Evolutionary conservation across 2,329 filamentous ascomycete species (phyloP), one percentile per base, ranked within the genome.

Genomic region (Aspergillus uvarum): DNA sequence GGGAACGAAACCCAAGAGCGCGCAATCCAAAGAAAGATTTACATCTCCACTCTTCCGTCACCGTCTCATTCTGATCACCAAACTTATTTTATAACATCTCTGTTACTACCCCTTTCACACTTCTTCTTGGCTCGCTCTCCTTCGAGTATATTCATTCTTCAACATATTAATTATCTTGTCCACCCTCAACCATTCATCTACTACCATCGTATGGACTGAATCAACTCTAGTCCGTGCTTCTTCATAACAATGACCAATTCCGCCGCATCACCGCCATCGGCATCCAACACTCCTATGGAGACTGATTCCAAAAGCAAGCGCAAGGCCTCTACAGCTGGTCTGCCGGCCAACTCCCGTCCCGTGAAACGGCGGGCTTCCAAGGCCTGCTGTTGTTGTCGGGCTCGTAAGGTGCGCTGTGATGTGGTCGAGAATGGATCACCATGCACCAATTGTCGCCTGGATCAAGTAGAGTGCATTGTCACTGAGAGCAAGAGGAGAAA

Each of bases 331-430:
- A 77, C 80, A 59, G 84, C 85, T 26, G 84, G 84, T 29, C 74
- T 87, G 49, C 79, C 83, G 56, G 78, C 78, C 63, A 76, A 78
- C 58, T 75, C 81, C 70, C 80, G 83, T 60, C 85, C 85, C 56
- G 85, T 88, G 56, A 97, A 96, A 79, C 85, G 92, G 70, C 86
- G 93, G 72, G 92, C 93, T n/a, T 92, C 92, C 10, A 90, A 94
- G 68, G 93, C 93, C 19, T 97, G 93, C 75, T 91, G 92, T 63
- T 92, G 89, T 68, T 96, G 93, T 77, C 86, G 93, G 69, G 88
- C 90, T 59, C 87, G 93, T 72, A 97, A 97, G 76, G 93, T 97
- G 47, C 87, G 93, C 59, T 97, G 93, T 80, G 93, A 97, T 79
- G 92, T 96, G 59, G 92, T 95, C 60, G 92, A 96, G 76, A 85